phyloP scores from a whole-genome alignment of 1,284 basidiomycete species.

The Ustilago lituana region DNA sequence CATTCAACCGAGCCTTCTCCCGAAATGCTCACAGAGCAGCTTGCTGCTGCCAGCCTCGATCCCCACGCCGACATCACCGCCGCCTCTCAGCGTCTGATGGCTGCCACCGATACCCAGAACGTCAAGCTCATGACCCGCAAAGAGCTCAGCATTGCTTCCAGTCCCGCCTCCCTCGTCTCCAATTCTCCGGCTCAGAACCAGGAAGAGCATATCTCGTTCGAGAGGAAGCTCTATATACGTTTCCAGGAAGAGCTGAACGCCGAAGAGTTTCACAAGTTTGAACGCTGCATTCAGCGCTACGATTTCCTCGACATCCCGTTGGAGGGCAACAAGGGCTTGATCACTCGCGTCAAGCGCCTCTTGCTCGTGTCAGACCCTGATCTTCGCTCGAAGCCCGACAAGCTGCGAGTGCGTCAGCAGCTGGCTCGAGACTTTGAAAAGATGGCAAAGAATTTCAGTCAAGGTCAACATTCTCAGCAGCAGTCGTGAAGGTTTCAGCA shows the following conservation, averaged over 20 bases:
- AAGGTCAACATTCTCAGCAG: slow-evolving; percentile 14
- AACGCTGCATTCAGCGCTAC: slow-evolving; percentile 59
- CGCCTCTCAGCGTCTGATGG: slow-evolving; percentile 39
- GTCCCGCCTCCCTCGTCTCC: slow-evolving; percentile 18
- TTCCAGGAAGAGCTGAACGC: slow-evolving; percentile 50
- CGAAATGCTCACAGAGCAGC: slow-evolving; percentile 26
- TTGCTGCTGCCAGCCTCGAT: slow-evolving; percentile 18
- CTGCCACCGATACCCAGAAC: slow-evolving; percentile 18
- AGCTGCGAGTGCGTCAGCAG: slow-evolving; percentile 47
- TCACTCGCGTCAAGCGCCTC: slow-evolving; percentile 59
- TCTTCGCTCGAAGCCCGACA: slow-evolving; percentile 46
- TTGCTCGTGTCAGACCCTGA: slow-evolving; percentile 55
- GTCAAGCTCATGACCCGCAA: slow-evolving; percentile 22
- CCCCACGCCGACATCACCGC: slow-evolving; percentile 16
- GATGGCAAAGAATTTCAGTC: slow-evolving; percentile 47
- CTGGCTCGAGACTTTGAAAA: slow-evolving; percentile 59
- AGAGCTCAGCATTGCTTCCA: slow-evolving; percentile 18
- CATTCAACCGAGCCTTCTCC: slow-evolving; percentile 42
- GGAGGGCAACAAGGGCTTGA: slow-evolving; percentile 55
- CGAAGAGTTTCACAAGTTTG: slow-evolving; percentile 56
- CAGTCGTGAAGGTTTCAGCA: background rate
- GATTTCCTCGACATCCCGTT: slow-evolving; percentile 59
- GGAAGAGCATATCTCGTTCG: slow-evolving; percentile 21
- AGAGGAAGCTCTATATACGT: slow-evolving; percentile 53
- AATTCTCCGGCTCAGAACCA: slow-evolving; percentile 18